Conservation (phyloP, 768 basidiomycete genomes). For the Mycena indigotica region DNA sequence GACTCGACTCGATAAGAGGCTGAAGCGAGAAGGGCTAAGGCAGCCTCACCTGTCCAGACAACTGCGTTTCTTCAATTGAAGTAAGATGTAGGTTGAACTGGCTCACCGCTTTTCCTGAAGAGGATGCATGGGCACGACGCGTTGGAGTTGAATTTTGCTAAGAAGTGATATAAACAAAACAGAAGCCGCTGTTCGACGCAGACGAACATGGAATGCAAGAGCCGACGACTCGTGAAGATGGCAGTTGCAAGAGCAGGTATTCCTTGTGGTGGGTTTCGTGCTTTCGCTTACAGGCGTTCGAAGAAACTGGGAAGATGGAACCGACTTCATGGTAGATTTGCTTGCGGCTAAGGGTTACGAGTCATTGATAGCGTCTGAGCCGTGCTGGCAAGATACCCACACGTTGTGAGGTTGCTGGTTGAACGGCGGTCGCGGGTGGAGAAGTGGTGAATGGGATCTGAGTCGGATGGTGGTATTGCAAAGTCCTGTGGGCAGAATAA, state of each 20-base stretch:
- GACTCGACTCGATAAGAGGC: background rate
- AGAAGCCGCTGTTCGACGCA: too few relatives aligned
- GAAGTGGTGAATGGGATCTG: constrained; percentile 19
- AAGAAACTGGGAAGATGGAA: constrained; percentile 5
- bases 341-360: constrained; percentile 8
- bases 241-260: background rate
- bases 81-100: background rate
- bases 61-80: too few relatives aligned
- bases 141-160: background rate
- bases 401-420: constrained; percentile 7
- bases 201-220: background rate
- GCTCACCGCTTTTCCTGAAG: background rate
- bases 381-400: background rate
- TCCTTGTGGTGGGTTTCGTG: background rate
- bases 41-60: too few relatives aligned
- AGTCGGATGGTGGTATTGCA: constrained; percentile 19
- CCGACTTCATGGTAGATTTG: constrained; percentile 11
- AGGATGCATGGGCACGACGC: background rate
- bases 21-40: background rate
- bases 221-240: background rate
- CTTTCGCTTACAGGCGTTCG: background rate
- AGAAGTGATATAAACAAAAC: too few relatives aligned
- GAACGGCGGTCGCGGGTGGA: constrained; percentile 16
- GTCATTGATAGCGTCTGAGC: background rate
- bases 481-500: constrained; percentile 5